A percentile compares a stretch with the other conserved stretches of the same genome.
phyloP scores from a whole-genome alignment of 306 rosid genomes.

The Benincasa hispida region DNA sequence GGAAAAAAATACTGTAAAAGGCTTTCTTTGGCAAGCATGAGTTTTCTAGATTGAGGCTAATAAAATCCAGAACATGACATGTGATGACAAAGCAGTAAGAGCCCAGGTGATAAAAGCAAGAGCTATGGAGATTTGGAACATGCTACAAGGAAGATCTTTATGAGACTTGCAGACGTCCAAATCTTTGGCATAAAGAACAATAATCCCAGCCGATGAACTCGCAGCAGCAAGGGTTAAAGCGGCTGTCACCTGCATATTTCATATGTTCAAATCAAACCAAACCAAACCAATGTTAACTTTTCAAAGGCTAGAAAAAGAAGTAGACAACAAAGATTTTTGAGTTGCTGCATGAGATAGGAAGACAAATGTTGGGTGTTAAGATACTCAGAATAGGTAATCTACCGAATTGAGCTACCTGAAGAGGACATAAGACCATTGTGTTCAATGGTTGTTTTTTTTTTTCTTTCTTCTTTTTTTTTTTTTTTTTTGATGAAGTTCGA shows the following conservation, averaged over 20 bases:
- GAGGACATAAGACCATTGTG: not conserved
- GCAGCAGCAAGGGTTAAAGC: conserved; percentile 87
- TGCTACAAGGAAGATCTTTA: conserved; percentile 32
- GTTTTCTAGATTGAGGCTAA: conserved; percentile 48
- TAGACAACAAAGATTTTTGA: not conserved
- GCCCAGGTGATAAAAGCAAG: conserved; percentile 78
- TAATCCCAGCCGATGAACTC: conserved; percentile 74
- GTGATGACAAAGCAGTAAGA: conserved; percentile 63
- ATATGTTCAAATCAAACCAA: not conserved
- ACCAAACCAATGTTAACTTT: not conserved
- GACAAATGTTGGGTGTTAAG: no score
- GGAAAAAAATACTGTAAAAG: conserved; percentile 5
- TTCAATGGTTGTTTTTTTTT: not conserved
- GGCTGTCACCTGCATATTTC: conserved; percentile 69
- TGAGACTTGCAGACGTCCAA: conserved; percentile 25
- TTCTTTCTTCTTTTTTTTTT: no score
- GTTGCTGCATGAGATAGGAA: not conserved
- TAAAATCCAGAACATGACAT: conserved; percentile 87
- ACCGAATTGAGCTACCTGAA: not conserved
- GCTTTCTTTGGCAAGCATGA: conserved; percentile 9
- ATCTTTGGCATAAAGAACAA: conserved; percentile 48
- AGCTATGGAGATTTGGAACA: conserved; percentile 52
- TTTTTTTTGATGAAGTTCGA: no score
- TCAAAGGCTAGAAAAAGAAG: not conserved
- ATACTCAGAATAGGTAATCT: not conserved